Conservation (phyloP, 2,329 filamentous ascomycete genomes). For the Aspergillus sp. region DNA sequence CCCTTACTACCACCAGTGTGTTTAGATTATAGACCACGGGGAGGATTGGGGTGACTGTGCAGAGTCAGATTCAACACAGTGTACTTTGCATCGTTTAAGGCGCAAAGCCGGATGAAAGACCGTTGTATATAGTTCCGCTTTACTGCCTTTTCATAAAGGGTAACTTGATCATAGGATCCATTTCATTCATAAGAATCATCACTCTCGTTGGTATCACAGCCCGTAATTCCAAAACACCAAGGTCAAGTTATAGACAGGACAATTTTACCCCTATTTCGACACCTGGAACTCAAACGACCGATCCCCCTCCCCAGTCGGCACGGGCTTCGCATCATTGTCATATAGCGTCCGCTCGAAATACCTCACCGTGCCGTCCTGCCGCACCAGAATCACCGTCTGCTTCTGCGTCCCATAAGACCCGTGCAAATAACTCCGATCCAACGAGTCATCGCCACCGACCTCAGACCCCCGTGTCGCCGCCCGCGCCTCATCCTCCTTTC, state of each 20-base stretch:
- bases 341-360: conserved; percentile 64
- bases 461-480: conserved; percentile 37
- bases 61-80: too few relatives aligned
- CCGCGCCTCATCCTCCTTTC: conserved; percentile 41
- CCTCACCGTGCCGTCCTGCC: conserved; percentile 54
- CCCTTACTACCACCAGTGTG: conserved; percentile 41
- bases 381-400: conserved; percentile 61
- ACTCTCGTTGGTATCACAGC: neutral
- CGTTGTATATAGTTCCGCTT: neutral
- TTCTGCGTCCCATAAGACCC: conserved; percentile 65
- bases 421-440: conserved; percentile 36
- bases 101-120: neutral
- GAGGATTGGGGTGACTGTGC: neutral
- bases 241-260: neutral
- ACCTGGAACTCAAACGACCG: conserved; percentile 36
- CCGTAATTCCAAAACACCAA: neutral
- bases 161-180: neutral
- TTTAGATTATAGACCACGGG: conserved; percentile 7
- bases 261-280: neutral
- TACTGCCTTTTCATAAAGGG: neutral
- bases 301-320: conserved; percentile 50
- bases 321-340: conserved; percentile 51
- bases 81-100: too few relatives aligned
- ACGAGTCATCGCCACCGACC: conserved; percentile 24
- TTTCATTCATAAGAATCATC: neutral